Evolutionary conservation across 2,329 filamentous ascomycete species (phyloP), one percentile per base, ranked within the genome.

Genomic region (Nakataea oryzae): DNA sequence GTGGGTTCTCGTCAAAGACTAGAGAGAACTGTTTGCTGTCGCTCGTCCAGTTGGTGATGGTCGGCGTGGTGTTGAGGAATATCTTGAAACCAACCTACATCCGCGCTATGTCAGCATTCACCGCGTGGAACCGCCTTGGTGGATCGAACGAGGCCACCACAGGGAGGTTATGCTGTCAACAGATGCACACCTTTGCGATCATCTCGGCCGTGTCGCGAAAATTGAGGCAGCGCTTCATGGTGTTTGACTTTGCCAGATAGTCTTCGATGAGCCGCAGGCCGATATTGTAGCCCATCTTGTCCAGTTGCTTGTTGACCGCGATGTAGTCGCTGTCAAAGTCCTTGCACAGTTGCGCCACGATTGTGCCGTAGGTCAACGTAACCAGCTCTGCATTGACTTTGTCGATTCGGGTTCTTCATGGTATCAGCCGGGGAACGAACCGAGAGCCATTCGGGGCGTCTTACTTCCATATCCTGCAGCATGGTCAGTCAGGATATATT

Each of bases 261-360:
- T 99, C 95, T 70, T 99, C 95, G 68, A 99, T 97, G 67, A 99
- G 78, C 50, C 95, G 90, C 71, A 97, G 81, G 30, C 95, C 95
- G 66, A 99, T 99, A 71, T 97, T 97, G 78, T 97, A 97, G 62
- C 95, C 95, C 95, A 99, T 99, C 78, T 93, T 96, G 73, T 99
- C 95, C 57, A 99, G 83, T 74, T 99, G 95, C 74, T 93, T 92
- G 78, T 99, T 99, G 73, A 99, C 93, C 74, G 97, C 92, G 60
- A 85, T 81, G 73, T 99, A 99, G 77, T 97, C 91, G 70, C 86
- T 87, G 69, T 97, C 92, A 73, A 93, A 96, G 79, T 99, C 95
- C 75, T 93, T 93, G 79, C 93, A 97, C 67, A 99, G 81, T 74
- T 97, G 93, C 63, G 92, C 90, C 63, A 99, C 95, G 66, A 99